A percentile compares a stretch with the other conserved stretches of the same genome.
Conservation (phyloP, 2,329 filamentous ascomycete genomes). For the Sclerotiophoma versabilis region DNA sequence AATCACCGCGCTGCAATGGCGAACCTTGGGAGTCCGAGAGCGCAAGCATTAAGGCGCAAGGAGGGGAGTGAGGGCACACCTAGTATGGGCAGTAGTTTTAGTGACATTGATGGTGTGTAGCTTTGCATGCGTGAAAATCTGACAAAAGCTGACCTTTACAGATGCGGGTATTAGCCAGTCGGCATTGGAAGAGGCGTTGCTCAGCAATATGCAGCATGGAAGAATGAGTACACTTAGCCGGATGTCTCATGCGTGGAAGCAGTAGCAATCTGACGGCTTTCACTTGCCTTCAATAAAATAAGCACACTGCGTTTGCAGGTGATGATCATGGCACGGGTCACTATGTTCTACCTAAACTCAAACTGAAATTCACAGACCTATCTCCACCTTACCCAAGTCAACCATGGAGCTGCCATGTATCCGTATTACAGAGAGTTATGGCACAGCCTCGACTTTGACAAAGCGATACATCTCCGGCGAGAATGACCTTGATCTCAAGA, state of each 20-base stretch:
- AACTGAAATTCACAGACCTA: too few relatives aligned
- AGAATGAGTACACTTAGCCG: conserved; percentile 74
- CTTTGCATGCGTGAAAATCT: not conserved
- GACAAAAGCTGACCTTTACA: conserved; percentile 41
- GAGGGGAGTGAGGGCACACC: conserved; percentile 47
- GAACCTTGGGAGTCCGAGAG: conserved; percentile 59
- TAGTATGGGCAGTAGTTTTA: conserved; percentile 76
- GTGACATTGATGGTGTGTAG: conserved; percentile 75
- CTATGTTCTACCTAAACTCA: too few relatives aligned
- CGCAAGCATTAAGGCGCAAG: conserved; percentile 24
- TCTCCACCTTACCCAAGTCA: too few relatives aligned
- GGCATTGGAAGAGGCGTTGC: conserved; percentile 77
- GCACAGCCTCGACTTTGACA: conserved; percentile 14
- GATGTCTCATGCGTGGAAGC: conserved; percentile 56
- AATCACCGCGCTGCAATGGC: conserved; percentile 66
- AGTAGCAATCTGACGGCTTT: not conserved
- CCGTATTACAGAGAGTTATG: conserved; percentile 19
- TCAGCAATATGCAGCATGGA: conserved; percentile 73
- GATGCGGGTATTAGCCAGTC: conserved; percentile 83
- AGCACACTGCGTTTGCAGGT: too few relatives aligned
- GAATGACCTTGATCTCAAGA: conserved; percentile 27
- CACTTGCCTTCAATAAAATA: not conserved
- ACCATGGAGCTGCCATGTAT: conserved; percentile 21
- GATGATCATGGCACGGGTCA: too few relatives aligned
- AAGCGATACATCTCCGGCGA: conserved; percentile 17